A percentile compares a stretch with the other conserved stretches of the same genome.
Conservation (phyloP, 345 rosid species). For the Orychophragmus violaceus region DNA sequence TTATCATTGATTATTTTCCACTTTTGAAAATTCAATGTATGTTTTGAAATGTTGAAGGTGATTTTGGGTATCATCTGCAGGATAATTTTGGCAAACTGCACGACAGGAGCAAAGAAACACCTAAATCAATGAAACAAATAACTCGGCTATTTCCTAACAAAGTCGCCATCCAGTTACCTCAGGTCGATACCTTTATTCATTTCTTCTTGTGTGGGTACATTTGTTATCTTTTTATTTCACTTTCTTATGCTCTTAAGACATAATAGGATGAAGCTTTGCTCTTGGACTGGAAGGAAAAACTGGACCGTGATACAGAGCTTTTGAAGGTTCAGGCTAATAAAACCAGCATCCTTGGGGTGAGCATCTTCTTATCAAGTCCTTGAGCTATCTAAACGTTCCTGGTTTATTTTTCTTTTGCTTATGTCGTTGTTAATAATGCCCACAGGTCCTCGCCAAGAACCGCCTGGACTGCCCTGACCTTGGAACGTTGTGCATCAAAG, state of each 20-base stretch:
- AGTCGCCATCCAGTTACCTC: constrained; percentile 94
- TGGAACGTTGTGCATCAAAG: constrained; percentile 64
- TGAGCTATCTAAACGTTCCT: not conserved
- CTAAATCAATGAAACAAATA: constrained; percentile 86
- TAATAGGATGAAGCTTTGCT: constrained; percentile 84
- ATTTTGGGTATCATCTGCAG: constrained; percentile 36
- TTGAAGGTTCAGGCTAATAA: constrained; percentile 77
- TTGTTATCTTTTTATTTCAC: not conserved
- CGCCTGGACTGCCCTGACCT: constrained; percentile 79
- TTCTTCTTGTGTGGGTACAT: not conserved
- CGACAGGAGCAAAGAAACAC: constrained; percentile 84
- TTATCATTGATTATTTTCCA: not conserved
- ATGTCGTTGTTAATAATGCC: constrained; percentile 11
- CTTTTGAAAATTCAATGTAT: not conserved
- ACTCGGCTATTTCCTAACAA: constrained; percentile 90
- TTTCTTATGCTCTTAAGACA: constrained; percentile 21
- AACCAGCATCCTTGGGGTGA: constrained; percentile 61
- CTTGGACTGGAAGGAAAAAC: constrained; percentile 90
- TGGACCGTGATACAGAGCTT: constrained; percentile 89
- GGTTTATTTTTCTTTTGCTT: not conserved
- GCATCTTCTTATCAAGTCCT: constrained; percentile 25
- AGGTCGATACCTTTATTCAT: constrained; percentile 50
- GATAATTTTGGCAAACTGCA: constrained; percentile 82
- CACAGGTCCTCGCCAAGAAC: constrained; percentile 66
- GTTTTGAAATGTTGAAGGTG: constrained; percentile 5